These are phyloP conservation scores for Clonostachys solani DNA, from an alignment of 2,329 filamentous ascomycete genomes.

Conservation along the genomic window DNA sequence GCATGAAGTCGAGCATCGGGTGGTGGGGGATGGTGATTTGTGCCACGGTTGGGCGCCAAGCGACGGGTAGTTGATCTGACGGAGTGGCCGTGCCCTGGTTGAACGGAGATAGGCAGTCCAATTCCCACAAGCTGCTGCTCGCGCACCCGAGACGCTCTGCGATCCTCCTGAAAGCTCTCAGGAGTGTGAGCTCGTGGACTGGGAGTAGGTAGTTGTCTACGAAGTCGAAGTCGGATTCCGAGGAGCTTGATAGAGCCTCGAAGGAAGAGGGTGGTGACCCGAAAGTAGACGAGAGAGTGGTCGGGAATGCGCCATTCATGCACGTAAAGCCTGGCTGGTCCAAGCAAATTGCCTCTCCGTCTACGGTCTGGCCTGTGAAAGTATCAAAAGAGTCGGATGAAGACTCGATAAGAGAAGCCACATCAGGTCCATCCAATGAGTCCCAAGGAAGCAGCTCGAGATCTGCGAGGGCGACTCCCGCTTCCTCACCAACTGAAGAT, in stretches of 20 bases:
- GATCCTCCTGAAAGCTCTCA: slow-evolving; percentile 41
- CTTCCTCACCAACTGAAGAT: neutral
- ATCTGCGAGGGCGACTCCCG: slow-evolving; percentile 10
- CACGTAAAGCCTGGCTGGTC: too few species aligned
- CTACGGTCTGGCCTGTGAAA: too few species aligned
- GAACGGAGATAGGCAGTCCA: slow-evolving; percentile 43
- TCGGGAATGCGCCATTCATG: too few species aligned
- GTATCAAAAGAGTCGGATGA: too few species aligned
- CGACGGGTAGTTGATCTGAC: slow-evolving; percentile 32
- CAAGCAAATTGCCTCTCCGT: too few species aligned
- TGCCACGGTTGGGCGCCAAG: slow-evolving; percentile 44
- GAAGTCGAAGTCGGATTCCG: slow-evolving; percentile 16
- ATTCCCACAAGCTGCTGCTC: slow-evolving; percentile 33
- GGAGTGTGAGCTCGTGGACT: slow-evolving; percentile 40
- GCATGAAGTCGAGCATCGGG: slow-evolving; percentile 51
- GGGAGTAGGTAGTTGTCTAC: slow-evolving; percentile 45
- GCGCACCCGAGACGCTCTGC: slow-evolving; percentile 38
- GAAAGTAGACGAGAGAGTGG: too few species aligned
- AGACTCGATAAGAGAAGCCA: too few species aligned
- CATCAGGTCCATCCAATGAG: too few species aligned
- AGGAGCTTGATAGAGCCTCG: slow-evolving; percentile 4
- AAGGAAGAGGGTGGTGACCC: slow-evolving; percentile 6
- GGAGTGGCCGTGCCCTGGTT: slow-evolving; percentile 18
- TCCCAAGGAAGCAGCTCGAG: slow-evolving; percentile 14
- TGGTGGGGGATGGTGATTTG: slow-evolving; percentile 50